These are phyloP conservation scores for Globisporangium iwayamae DNA, from an alignment of 352 stramenopile genomes.

Conservation along the genomic window DNA sequence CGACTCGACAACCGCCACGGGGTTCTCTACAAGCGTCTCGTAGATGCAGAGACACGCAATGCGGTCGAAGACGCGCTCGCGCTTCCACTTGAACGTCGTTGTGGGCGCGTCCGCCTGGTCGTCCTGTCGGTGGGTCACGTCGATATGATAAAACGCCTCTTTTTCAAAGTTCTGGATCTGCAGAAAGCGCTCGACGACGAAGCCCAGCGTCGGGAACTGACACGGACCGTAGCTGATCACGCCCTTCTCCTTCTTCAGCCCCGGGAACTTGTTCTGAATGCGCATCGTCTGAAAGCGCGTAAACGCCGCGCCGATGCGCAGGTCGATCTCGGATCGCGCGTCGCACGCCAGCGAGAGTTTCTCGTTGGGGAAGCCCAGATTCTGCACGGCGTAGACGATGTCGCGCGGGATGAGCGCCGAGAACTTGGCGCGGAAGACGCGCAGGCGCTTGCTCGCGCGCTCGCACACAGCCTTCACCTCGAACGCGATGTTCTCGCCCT, in stretches of 20 bases:
- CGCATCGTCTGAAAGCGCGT: conserved; percentile 95
- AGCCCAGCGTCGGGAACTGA: conserved; percentile 99
- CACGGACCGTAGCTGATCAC: conserved; percentile 99
- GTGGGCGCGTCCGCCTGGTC: conserved; percentile 44
- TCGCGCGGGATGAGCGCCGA: conserved; percentile 91
- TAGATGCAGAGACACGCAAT: conserved; percentile 92
- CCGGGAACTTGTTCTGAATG: conserved; percentile 82
- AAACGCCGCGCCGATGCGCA: conserved; percentile 92
- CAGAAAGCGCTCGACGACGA: conserved; percentile 92
- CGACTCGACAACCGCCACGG: conserved; percentile 56
- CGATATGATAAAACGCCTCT: conserved; percentile 96
- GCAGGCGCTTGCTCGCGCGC: conserved; percentile 61
- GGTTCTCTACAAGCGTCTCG: conserved; percentile 63
- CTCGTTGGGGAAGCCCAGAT: conserved; percentile 76
- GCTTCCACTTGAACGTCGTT: conserved; percentile 96
- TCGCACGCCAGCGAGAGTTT: conserved; percentile 84
- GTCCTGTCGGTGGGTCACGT: conserved; percentile 73
- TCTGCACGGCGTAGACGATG: conserved; percentile 86
- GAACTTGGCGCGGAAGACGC: conserved; percentile 89
- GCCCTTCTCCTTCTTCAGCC: conserved; percentile 60
- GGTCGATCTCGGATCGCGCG: conserved; percentile 93
- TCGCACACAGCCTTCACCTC: conserved; percentile 92
- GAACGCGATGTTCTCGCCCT: conserved; percentile 99
- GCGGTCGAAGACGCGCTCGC: conserved; percentile 94
- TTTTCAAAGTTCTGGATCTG: conserved; percentile 96